Base-by-base conservation (phyloP, 1,284 basidiomycete species). In the Mycena citricolor region DNA sequence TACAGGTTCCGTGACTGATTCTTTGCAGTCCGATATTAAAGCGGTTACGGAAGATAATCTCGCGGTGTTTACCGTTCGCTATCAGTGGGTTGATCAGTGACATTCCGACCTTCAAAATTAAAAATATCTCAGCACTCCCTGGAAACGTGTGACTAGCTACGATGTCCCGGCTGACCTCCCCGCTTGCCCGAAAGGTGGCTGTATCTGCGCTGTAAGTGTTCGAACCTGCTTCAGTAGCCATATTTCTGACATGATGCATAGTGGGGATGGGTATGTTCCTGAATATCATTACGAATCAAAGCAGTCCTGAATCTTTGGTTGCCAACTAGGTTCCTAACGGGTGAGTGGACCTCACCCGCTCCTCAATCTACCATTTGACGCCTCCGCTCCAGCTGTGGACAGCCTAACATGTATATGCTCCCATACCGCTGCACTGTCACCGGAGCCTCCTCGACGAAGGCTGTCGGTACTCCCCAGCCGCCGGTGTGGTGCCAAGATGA, bases 401-500 rank as follows among this genome's bases (percentile, higher is more conserved):
- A 71, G 50, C 66, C 69, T 2, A 76, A 76, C 59, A 74, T 76
- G 57, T 74, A 71, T 54, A 62, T 67, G 39, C 54, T 63, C 32
- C 55, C 65, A 17, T 74, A 67, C 61, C 61, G 61, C 22, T 76
- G 73, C 61, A 64, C 59, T 10, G 73, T 76, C 10, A 67, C 68
- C 3, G 65, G 65, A 12, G 61, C 71, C 3, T 67, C 57, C 4
- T 57, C 61, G 17, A 69, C 54, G 8, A 59, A 54, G 1, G 58
- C 66, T 12, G 43, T 76, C 11, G 70, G 66, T 10, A 32, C 55
- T 0, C 58, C 65, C 7, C 61, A 69, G 43, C 63, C 73, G 8
- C 61, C 73, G 2, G 62, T 68, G 1, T 76, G 72, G 72, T 76
- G 73, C 49, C 67, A 76, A 53, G 64, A 63, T 38, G 57, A 74